phyloP scores from a whole-genome alignment of 768 basidiomycete genomes.

The Filobasidium wieringae region DNA sequence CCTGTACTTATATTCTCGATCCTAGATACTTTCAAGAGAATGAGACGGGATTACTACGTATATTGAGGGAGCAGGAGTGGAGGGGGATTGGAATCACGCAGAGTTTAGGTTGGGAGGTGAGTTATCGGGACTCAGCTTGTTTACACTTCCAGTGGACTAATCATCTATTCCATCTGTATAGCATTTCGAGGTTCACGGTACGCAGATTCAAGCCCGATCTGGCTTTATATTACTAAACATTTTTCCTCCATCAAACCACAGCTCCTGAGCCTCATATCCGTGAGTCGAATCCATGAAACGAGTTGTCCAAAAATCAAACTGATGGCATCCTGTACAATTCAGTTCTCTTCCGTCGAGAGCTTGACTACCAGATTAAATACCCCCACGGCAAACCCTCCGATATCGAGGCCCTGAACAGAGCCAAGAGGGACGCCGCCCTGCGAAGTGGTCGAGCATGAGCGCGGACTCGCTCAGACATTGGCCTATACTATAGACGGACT shows the following conservation, averaged over 20 bases:
- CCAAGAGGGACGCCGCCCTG: neutral
- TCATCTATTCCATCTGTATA: neutral
- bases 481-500: too few relatives aligned
- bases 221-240: constrained; percentile 4
- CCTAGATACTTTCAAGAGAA: constrained; percentile 55
- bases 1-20: too few relatives aligned
- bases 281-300: constrained; percentile 15
- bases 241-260: constrained; percentile 1
- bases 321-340: neutral
- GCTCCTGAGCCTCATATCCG: constrained; percentile 40
- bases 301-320: neutral
- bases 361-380: constrained; percentile 17
- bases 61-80: constrained; percentile 83
- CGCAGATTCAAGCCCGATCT: constrained; percentile 20
- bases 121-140: neutral
- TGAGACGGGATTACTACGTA: constrained; percentile 65
- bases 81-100: constrained; percentile 91
- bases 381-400: constrained; percentile 16
- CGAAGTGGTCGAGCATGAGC: neutral
- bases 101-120: constrained; percentile 75
- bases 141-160: neutral
- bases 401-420: constrained; percentile 3
- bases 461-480: neutral
- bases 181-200: constrained; percentile 91
- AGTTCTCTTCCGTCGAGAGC: constrained; percentile 37